Evolutionary conservation across 495 filamentous ascomycete species (phyloP).

Genomic region (Lophiostoma macrostomum): DNA sequence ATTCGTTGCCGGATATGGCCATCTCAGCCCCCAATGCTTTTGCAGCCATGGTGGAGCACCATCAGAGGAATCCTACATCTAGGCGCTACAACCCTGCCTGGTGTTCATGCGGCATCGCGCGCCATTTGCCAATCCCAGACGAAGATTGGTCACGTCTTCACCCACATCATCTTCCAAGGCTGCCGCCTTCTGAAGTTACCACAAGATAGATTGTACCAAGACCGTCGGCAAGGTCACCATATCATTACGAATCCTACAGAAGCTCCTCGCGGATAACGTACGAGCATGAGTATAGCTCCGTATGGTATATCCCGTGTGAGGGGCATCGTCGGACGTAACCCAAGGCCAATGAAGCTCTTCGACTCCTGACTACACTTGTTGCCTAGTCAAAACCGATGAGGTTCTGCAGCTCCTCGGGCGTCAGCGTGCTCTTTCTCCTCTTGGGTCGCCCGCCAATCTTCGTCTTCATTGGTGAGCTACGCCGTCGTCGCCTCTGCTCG

Average conservation of each 20-base stretch:
- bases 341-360: too few relatives aligned
- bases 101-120: constrained; percentile 26
- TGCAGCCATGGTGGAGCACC: neutral
- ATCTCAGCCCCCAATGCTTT: constrained; percentile 17
- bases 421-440: constrained; percentile 45
- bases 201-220: constrained; percentile 22
- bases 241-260: too few relatives aligned
- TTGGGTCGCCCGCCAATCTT: constrained; percentile 40
- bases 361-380: too few relatives aligned
- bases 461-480: constrained; percentile 37
- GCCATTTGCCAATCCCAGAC: constrained; percentile 9
- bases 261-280: too few relatives aligned
- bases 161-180: neutral
- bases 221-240: too few relatives aligned
- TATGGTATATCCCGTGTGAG: too few relatives aligned
- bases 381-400: constrained; percentile 25
- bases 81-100: constrained; percentile 26
- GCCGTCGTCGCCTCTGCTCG: constrained; percentile 20
- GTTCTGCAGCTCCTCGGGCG: constrained; percentile 42
- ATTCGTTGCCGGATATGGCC: constrained; percentile 2
- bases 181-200: neutral
- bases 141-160: constrained; percentile 10
- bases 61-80: constrained; percentile 18
- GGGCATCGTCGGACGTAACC: too few relatives aligned
- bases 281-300: too few relatives aligned